Evolutionary conservation across 1,284 basidiomycete species (phyloP), one percentile per base, ranked within the genome.

Genomic region (Puccinia novopanici): DNA sequence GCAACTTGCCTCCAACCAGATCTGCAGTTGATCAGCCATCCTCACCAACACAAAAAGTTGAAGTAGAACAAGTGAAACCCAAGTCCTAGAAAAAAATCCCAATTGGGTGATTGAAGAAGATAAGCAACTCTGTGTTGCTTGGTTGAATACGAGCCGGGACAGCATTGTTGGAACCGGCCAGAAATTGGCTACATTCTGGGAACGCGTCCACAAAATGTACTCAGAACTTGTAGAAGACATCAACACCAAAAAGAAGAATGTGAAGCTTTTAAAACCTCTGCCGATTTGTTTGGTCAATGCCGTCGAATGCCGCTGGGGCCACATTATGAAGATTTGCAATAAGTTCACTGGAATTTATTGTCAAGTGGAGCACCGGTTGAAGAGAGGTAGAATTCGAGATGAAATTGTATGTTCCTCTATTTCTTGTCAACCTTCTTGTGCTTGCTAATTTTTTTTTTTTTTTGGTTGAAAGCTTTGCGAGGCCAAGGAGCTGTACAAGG

Each of bases 81-180:
- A 57, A 57, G 19, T 57, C 22, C 6, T n/a, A 57, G 22, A 57
- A 22, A 57, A 57, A 22, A 57, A 57, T 22, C 55, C 55, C 19
- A 57, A 57, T 19, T 57, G 55, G 55, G 6, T 19, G 9, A 57
- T 57, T 22, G 22, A 57, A 57, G 55, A 57, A 22, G 55, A 57
- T 57, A 57, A 57, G 22, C 55, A 57, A 57, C 55, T 57, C 9
- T 57, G 55, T 57, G 27, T 57, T 30, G 55, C 55, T n/a, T n/a
- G n/a, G n/a, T n/a, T n/a, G n/a, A n/a, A n/a, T n/a, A n/a, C n/a
- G n/a, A n/a, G n/a, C n/a, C 55, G 19, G 8, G 27, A 57, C 22
- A 57, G 55, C 55, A 57, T 57, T 30, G 27, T 57, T 57, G 55
- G 55, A 5, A 22, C 22, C 9, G 55, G 55, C 55, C 55, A 57